A percentile compares a stretch with the other conserved stretches of the same genome.
Conservation (phyloP, 257 asterid species). For the Jaltomata sinuosa region DNA sequence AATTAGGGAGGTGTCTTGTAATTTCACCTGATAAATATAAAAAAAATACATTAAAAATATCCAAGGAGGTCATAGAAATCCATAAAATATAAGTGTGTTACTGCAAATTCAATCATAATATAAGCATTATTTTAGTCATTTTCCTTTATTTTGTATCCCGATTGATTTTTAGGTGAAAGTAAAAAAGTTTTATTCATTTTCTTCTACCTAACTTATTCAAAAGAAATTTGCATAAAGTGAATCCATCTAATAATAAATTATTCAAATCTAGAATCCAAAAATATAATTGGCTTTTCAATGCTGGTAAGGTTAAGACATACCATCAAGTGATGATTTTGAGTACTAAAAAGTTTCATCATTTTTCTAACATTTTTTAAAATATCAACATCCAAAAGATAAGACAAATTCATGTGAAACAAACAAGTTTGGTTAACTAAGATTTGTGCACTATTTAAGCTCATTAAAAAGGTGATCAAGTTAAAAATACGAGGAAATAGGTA, state of each 20-base stretch:
- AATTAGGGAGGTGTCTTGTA: too few species aligned
- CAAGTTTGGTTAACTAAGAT: not conserved
- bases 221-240: not conserved
- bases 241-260: not conserved
- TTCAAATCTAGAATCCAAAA: too few species aligned
- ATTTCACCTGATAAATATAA: too few species aligned
- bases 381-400: not conserved
- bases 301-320: not conserved
- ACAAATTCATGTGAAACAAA: not conserved
- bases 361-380: not conserved
- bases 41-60: too few species aligned
- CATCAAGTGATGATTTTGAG: not conserved
- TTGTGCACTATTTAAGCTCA: not conserved
- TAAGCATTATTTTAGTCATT: too few species aligned
- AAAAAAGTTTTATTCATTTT: not conserved
- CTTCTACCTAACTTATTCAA: not conserved
- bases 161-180: not conserved
- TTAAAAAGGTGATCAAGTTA: too few species aligned
- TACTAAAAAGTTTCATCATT: not conserved
- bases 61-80: too few species aligned
- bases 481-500: too few species aligned
- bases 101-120: too few species aligned
- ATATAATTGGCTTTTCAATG: not conserved
- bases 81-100: too few species aligned
- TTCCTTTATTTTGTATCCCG: too few species aligned